Evolutionary conservation across 306 rosid genomes (phyloP).

Genomic region (Hippophae tibetana): DNA sequence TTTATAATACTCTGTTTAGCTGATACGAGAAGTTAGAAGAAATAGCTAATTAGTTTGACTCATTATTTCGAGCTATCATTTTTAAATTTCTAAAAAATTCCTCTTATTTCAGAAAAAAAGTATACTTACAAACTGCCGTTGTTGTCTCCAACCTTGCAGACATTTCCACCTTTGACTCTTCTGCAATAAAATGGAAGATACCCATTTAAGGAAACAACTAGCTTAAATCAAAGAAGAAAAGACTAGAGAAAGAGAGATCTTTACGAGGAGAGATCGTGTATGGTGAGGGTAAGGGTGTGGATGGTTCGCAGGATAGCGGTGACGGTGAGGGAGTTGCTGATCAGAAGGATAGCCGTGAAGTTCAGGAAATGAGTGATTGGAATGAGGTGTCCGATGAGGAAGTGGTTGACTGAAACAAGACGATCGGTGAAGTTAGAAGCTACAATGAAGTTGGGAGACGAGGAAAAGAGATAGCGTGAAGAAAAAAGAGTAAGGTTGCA

Average conservation of each 20-base stretch:
- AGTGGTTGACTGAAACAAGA: too few relatives aligned
- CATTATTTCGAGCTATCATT: background rate
- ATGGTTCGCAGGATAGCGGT: too few relatives aligned
- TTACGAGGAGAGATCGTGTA: conserved; percentile 3
- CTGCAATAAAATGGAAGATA: conserved; percentile 40
- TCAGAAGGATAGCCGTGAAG: too few relatives aligned
- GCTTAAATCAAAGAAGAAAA: conserved; percentile 6
- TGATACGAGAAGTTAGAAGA: background rate
- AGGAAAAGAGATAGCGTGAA: too few relatives aligned
- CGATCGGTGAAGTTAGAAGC: too few relatives aligned
- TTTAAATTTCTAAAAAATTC: background rate
- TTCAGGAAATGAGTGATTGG: too few relatives aligned
- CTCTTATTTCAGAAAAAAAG: background rate
- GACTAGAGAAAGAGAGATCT: conserved; percentile 8
- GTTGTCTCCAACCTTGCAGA: conserved; percentile 98
- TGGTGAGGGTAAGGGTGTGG: too few relatives aligned
- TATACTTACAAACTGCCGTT: conserved; percentile 80
- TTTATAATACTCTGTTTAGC: too few relatives aligned
- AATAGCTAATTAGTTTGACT: background rate
- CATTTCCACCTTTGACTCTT: conserved; percentile 94
- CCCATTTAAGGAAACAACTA: conserved; percentile 24
- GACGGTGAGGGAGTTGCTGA: too few relatives aligned
- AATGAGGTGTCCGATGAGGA: too few relatives aligned
- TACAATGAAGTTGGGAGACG: too few relatives aligned
- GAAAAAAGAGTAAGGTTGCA: too few relatives aligned